Evolutionary conservation across 2,329 filamentous ascomycete species (phyloP).

Genomic region (Colletotrichum karsti): DNA sequence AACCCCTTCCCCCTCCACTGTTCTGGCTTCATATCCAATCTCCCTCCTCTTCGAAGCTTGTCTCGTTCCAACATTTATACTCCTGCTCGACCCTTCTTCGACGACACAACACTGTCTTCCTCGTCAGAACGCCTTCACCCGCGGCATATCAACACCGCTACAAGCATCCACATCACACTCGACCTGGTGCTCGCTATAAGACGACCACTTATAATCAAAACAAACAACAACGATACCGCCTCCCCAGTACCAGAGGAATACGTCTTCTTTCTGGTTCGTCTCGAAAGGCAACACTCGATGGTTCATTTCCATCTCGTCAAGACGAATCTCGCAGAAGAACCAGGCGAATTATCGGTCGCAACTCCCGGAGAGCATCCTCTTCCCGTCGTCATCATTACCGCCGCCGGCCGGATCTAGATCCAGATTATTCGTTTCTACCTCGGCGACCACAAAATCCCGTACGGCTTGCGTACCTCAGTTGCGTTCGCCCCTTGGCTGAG

Average conservation of each 20-base stretch:
- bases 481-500: conserved; percentile 1
- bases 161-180: background rate
- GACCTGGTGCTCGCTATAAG: conserved; percentile 7
- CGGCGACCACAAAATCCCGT: background rate
- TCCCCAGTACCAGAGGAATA: background rate
- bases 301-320: background rate
- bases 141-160: background rate
- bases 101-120: background rate
- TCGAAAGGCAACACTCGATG: background rate
- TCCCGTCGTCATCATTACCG: conserved; percentile 11
- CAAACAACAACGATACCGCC: background rate
- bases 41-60: background rate
- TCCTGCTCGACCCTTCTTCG: background rate
- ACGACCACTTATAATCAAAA: conserved; percentile 17
- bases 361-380: background rate
- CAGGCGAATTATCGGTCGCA: conserved; percentile 2
- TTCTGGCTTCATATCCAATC: background rate
- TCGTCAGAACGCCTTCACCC: background rate
- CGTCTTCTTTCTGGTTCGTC: background rate
- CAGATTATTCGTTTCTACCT: background rate
- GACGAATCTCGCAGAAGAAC: background rate
- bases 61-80: background rate
- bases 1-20: conserved; percentile 1
- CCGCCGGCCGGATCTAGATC: conserved; percentile 5
- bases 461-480: background rate